Evolutionary conservation across 2,329 filamentous ascomycete species (phyloP).

Genomic region (Aureobasidium sp.): DNA sequence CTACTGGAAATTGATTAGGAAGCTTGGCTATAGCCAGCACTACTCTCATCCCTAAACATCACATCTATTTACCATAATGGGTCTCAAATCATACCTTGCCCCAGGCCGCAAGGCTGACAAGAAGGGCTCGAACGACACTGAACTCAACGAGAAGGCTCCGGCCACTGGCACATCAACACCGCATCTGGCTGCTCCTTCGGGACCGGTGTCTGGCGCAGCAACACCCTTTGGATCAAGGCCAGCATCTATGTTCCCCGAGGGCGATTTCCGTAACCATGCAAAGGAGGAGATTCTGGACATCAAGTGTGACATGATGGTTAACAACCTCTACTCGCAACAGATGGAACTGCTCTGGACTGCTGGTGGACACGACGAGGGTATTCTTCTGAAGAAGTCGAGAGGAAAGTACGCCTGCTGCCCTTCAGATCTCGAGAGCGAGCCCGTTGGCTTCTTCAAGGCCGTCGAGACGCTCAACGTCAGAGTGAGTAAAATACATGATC

Average conservation of each 20-base stretch:
- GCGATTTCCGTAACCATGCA: constrained; percentile 33
- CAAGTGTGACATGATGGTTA: constrained; percentile 57
- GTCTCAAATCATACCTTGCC: constrained; percentile 19
- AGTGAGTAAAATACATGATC: constrained; percentile 33
- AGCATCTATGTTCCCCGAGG: constrained; percentile 29
- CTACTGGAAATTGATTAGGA: constrained; percentile 1
- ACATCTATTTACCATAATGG: constrained; percentile 13
- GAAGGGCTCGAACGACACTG: constrained; percentile 6
- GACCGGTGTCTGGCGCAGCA: constrained; percentile 1
- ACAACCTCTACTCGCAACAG: constrained; percentile 57
- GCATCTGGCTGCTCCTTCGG: not conserved
- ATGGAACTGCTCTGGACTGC: constrained; percentile 48
- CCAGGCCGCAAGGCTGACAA: constrained; percentile 15
- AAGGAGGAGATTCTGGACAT: constrained; percentile 45
- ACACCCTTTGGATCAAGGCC: constrained; percentile 28
- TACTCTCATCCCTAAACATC: not conserved
- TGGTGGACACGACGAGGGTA: constrained; percentile 45
- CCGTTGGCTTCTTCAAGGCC: constrained; percentile 45
- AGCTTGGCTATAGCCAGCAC: constrained; percentile 13
- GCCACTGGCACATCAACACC: constrained; percentile 13
- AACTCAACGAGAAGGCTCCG: constrained; percentile 4
- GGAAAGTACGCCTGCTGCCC: constrained; percentile 48
- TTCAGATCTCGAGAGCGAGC: constrained; percentile 38
- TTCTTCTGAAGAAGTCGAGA: constrained; percentile 47
- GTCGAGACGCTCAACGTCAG: constrained; percentile 47